Evolutionary conservation across 2,329 filamentous ascomycete species (phyloP).

Genomic region (Zelopaecilomyces penicillatus): DNA sequence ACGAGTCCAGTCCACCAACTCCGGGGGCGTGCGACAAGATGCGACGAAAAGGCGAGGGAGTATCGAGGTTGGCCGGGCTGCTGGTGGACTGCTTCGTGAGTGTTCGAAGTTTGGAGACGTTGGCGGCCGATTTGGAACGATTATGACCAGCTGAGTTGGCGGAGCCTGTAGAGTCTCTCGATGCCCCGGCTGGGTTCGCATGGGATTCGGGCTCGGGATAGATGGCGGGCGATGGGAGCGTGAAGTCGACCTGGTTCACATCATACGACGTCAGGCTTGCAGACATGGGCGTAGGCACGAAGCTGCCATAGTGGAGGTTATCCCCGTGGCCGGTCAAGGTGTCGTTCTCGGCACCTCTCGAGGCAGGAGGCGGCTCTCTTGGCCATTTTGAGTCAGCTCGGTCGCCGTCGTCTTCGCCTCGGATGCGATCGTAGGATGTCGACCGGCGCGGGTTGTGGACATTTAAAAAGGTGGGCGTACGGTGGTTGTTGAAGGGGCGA

Average conservation of each 20-base stretch:
- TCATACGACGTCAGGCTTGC: constrained; percentile 15
- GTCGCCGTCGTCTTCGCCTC: not conserved
- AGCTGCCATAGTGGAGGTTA: constrained; percentile 45
- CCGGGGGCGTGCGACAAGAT: constrained; percentile 26
- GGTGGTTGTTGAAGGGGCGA: constrained; percentile 23
- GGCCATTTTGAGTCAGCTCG: constrained; percentile 4
- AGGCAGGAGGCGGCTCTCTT: constrained; percentile 1
- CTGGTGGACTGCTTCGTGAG: constrained; percentile 11
- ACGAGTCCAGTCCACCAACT: not conserved
- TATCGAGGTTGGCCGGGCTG: constrained; percentile 9
- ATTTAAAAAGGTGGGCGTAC: constrained; percentile 21
- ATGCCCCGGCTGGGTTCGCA: too few species aligned
- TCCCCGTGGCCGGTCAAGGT: constrained; percentile 31
- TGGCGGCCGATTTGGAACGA: constrained; percentile 4
- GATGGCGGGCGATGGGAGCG: constrained; percentile 47
- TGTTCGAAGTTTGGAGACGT: not conserved
- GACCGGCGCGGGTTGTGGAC: constrained; percentile 14
- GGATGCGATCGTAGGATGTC: constrained; percentile 7
- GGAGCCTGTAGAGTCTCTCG: constrained; percentile 15
- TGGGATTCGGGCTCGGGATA: constrained; percentile 21
- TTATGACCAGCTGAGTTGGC: constrained; percentile 11
- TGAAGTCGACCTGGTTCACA: constrained; percentile 30
- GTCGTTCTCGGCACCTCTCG: constrained; percentile 27
- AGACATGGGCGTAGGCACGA: constrained; percentile 34
- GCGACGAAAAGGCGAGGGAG: constrained; percentile 25